Conservation (phyloP, 768 basidiomycete genomes). For the Tylopilus sp. region DNA sequence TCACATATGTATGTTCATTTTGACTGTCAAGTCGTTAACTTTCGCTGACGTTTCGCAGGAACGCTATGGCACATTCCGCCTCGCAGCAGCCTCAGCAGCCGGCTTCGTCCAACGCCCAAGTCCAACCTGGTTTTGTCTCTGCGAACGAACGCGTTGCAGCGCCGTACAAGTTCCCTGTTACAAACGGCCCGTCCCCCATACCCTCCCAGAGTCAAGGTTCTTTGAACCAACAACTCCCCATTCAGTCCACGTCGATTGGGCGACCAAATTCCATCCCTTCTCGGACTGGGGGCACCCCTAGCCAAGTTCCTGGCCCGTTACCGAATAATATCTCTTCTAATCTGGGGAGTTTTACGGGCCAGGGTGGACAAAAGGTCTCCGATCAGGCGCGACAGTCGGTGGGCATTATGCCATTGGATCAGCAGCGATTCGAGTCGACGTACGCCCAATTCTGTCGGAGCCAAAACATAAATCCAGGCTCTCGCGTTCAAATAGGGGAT, state of each 20-base stretch:
- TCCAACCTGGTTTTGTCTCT: slow-evolving; percentile 20
- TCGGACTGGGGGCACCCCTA: slow-evolving; percentile 38
- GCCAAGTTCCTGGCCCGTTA: slow-evolving; percentile 33
- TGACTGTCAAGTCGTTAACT: not conserved
- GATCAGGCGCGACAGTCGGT: slow-evolving; percentile 16
- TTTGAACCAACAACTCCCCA: slow-evolving; percentile 30
- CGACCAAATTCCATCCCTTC: slow-evolving; percentile 34
- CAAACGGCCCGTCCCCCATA: slow-evolving; percentile 18
- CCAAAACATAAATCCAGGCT: slow-evolving; percentile 39
- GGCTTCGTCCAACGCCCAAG: slow-evolving; percentile 11
- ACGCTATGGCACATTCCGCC: slow-evolving; percentile 13
- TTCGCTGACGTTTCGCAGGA: slow-evolving; percentile 17
- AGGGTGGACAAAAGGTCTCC: slow-evolving; percentile 21
- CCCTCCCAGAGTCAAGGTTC: slow-evolving; percentile 17
- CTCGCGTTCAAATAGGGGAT: slow-evolving; percentile 46
- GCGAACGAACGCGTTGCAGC: slow-evolving; percentile 7
- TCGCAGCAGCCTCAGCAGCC: slow-evolving; percentile 20
- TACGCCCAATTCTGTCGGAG: slow-evolving; percentile 48
- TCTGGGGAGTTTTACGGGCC: slow-evolving; percentile 23
- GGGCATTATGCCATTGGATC: slow-evolving; percentile 42
- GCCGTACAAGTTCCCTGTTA: slow-evolving; percentile 20
- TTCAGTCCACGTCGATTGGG: slow-evolving; percentile 29
- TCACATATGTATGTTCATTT: slow-evolving; percentile 34
- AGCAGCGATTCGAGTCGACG: slow-evolving; percentile 47
- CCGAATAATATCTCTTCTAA: slow-evolving; percentile 35